phyloP scores from a whole-genome alignment of 2,329 filamentous ascomycete genomes.

The Apiospora malaysiana region DNA sequence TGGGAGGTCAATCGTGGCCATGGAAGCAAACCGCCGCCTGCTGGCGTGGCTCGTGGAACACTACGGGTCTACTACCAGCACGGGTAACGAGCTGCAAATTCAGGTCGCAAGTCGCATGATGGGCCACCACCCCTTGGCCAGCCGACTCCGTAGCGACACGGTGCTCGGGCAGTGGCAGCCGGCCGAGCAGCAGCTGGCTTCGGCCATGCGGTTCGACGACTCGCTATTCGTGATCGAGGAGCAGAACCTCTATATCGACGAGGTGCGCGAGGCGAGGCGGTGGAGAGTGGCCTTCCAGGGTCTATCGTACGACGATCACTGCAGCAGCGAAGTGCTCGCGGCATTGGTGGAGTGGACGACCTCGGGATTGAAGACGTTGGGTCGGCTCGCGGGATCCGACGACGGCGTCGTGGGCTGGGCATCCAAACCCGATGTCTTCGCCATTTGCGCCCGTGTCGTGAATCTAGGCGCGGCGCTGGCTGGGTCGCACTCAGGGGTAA shows the following conservation, averaged over 20 bases:
- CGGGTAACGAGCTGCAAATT: conserved; percentile 42
- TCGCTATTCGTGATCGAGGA: conserved; percentile 87
- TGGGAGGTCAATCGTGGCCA: conserved; percentile 47
- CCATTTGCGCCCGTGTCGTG: conserved; percentile 59
- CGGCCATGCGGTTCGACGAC: conserved; percentile 61
- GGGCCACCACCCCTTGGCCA: conserved; percentile 38
- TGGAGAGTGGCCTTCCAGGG: conserved; percentile 64
- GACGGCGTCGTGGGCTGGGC: conserved; percentile 78
- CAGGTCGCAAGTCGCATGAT: conserved; percentile 51
- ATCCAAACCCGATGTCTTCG: conserved; percentile 71
- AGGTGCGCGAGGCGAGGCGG: conserved; percentile 72
- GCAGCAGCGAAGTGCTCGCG: conserved; percentile 33
- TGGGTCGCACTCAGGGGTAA: conserved; percentile 24
- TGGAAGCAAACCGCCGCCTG: conserved; percentile 54
- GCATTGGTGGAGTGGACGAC: conserved; percentile 54
- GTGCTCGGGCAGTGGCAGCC: conserved; percentile 33
- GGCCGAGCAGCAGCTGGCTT: conserved; percentile 47
- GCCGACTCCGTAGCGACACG: conserved; percentile 25
- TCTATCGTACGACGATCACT: neutral
- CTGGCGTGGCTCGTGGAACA: conserved; percentile 47
- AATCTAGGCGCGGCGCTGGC: conserved; percentile 45
- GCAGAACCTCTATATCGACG: conserved; percentile 92
- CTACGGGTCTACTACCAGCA: conserved; percentile 38
- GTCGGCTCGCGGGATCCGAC: conserved; percentile 32
- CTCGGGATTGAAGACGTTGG: conserved; percentile 54